Percentiles rank a stretch among this genome's conserved stretches.
Evolutionary conservation across 2,329 filamentous ascomycete genomes (phyloP).

Genomic region (Penicillium sp.): DNA sequence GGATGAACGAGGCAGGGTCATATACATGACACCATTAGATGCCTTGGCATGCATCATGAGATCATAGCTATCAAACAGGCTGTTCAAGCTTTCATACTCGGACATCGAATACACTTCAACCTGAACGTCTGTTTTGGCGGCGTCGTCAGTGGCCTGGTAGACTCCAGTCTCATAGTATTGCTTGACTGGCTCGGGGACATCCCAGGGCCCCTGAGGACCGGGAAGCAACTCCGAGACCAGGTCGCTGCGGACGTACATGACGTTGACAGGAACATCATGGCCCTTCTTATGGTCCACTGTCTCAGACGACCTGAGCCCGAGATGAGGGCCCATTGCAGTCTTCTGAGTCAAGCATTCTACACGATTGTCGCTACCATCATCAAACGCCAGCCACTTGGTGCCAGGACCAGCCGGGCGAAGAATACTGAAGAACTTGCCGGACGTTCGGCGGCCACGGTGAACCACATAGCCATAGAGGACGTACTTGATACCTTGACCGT

Average conservation of each 20-base stretch:
- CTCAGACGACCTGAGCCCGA: constrained; percentile 53
- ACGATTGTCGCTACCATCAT: constrained; percentile 61
- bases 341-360: constrained; percentile 64
- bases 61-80: constrained; percentile 53
- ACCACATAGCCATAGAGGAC: constrained; percentile 66
- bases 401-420: constrained; percentile 63
- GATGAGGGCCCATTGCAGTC: constrained; percentile 59
- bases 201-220: constrained; percentile 55
- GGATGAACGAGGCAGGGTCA: constrained; percentile 43
- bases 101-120: constrained; percentile 50
- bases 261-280: constrained; percentile 61
- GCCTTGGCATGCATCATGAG: constrained; percentile 49
- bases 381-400: constrained; percentile 65
- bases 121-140: constrained; percentile 36
- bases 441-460: constrained; percentile 64
- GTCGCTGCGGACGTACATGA: constrained; percentile 62
- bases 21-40: constrained; percentile 42
- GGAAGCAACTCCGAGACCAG: constrained; percentile 50
- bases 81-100: constrained; percentile 41
- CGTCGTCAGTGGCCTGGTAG: constrained; percentile 24
- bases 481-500: constrained; percentile 53
- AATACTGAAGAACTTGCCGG: constrained; percentile 65
- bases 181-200: constrained; percentile 49
- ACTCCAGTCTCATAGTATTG: constrained; percentile 47
- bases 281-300: constrained; percentile 50